These are phyloP conservation scores for Candida sithepensis DNA, from an alignment of 805 yeast species.

Conservation along the genomic window DNA sequence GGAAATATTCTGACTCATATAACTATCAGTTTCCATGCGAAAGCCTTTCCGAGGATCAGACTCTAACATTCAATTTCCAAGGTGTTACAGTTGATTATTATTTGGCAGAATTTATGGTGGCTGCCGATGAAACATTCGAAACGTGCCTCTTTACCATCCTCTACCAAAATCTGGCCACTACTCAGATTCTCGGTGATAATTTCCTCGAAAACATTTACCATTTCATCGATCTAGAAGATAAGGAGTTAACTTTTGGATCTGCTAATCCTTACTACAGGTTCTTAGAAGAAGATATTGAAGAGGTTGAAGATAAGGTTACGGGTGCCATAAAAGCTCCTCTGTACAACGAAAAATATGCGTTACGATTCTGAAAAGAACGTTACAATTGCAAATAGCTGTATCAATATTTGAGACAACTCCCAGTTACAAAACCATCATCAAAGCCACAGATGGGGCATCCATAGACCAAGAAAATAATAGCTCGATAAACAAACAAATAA, in stretches of 20 bases:
- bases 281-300: neutral
- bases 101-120: neutral
- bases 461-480: conserved; percentile 2
- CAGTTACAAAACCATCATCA: too few relatives aligned
- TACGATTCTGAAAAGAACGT: too few relatives aligned
- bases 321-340: conserved; percentile 2
- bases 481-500: conserved; percentile 5
- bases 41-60: neutral
- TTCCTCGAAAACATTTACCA: neutral
- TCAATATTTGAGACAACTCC: too few relatives aligned
- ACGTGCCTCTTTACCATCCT: neutral
- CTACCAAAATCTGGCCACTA: neutral
- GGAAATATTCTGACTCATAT: neutral
- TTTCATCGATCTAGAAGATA: neutral
- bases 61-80: neutral
- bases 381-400: too few relatives aligned
- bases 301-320: neutral
- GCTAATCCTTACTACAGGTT: neutral
- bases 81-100: neutral
- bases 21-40: neutral
- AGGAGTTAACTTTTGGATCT: neutral
- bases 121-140: neutral
- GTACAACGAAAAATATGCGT: neutral
- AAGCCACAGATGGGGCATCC: neutral
- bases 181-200: neutral